Evolutionary conservation across 768 basidiomycete species (phyloP).

Genomic region (Exidia glandulosa): DNA sequence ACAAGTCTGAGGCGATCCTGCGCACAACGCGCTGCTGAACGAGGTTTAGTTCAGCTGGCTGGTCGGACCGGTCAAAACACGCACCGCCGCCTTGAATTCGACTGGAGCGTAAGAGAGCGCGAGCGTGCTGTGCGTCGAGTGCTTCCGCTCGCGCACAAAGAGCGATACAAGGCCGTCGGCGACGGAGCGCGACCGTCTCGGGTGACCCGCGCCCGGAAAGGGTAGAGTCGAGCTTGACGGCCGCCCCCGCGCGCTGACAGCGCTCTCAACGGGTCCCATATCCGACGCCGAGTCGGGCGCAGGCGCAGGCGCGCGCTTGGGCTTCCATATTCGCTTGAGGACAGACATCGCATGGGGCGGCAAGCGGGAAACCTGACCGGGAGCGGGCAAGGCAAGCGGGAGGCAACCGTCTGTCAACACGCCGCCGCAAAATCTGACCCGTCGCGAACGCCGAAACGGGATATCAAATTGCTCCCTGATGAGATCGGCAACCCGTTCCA

Average conservation of each 20-base stretch:
- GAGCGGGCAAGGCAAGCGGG: too few species aligned
- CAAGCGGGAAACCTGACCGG: not conserved
- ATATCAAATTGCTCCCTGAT: too few species aligned
- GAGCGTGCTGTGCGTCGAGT: not conserved
- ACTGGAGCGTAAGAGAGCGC: not conserved
- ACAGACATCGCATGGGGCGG: not conserved
- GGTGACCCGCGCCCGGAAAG: too few species aligned
- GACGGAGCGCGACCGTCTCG: not conserved
- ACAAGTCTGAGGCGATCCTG: not conserved
- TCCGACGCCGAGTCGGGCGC: too few species aligned
- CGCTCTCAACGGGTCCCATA: too few species aligned
- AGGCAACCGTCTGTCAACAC: too few species aligned
- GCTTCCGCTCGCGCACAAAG: not conserved
- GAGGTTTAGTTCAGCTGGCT: not conserved
- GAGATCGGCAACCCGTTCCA: too few species aligned
- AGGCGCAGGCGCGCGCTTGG: not conserved
- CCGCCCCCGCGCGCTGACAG: too few species aligned
- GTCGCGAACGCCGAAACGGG: too few species aligned
- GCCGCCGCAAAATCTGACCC: not conserved
- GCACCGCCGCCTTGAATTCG: not conserved
- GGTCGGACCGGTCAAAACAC: not conserved
- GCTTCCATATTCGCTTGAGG: not conserved
- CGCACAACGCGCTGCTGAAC: not conserved
- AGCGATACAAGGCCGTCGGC: not conserved
- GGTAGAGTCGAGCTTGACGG: not conserved